Evolutionary conservation across 2,329 filamentous ascomycete genomes (phyloP), one percentile per base, ranked within the genome.

Genomic region (Colletotrichum gloeosporioides): DNA sequence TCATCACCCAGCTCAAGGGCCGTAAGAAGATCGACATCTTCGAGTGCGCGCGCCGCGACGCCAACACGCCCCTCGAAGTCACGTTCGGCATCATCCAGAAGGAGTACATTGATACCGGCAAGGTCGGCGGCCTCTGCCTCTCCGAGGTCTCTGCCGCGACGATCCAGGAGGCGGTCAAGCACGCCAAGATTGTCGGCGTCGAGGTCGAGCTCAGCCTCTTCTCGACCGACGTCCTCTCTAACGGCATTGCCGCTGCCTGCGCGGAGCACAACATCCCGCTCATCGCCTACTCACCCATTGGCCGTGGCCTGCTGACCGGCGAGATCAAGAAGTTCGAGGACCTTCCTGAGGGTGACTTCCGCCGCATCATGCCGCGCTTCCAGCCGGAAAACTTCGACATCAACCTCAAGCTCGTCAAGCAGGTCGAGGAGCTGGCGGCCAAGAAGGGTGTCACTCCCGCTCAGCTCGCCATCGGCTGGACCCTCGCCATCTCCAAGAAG

Each of bases 251-350:
- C 4, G 86, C 86, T 3, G 88, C 90, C 0, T 93, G 92, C 80
- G 88, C 86, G 0, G 89, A 96, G 81, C 84, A 94, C 62, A 86
- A 88, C 63, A 95, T 96, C 76, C 92, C 93, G 0, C 85, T 96
- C 64, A 84, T 95, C 44, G 93, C 93, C 1, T 96, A 95, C 84
- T 93, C 93, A 61, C 94, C 95, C 1, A 87, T 96, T 0, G 92
- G 94, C 6, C 86, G 90, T 31, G 89, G 89, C 3, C 29, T 89
- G 71, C 82, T 93, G 71, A 90, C 90, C 0, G 91, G 91, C 8
- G 82, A 88, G 77, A 85, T 92, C 83, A 90, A 88, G 80, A 87
- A 84, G 16, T 67, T 77, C 15, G 84, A 89, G 3, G 93, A 95
- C 79, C 84, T 95, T 49, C 88, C 88, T 4, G 84, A 90, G 62